Evolutionary conservation across 2,329 filamentous ascomycete species (phyloP).

Genomic region (Aspergillus sp.): DNA sequence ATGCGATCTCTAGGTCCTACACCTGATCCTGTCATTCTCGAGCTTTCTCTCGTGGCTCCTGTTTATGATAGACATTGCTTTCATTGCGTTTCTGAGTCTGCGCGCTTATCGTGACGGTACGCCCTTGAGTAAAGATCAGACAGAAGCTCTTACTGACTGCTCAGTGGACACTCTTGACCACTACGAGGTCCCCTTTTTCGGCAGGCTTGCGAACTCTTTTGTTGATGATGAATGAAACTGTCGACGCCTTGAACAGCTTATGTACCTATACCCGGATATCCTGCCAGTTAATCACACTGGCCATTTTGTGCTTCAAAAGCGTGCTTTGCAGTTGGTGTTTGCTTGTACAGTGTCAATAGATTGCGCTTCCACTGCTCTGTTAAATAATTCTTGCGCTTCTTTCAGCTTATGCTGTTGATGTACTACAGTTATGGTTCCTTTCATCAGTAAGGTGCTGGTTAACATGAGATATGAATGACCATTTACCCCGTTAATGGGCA

Average conservation of each 20-base stretch:
- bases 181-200: constrained; percentile 82
- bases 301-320: too few relatives aligned
- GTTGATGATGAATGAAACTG: constrained; percentile 70
- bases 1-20: constrained; percentile 55
- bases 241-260: background rate
- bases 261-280: background rate
- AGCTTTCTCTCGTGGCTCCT: constrained; percentile 75
- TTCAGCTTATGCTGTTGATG: background rate
- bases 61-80: constrained; percentile 62
- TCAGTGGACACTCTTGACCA: constrained; percentile 56
- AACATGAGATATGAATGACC: background rate
- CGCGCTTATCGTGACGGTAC: constrained; percentile 79
- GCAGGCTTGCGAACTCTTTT: constrained; percentile 75
- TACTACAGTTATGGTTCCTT: background rate
- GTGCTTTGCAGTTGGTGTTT: background rate
- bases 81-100: constrained; percentile 69
- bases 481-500: background rate
- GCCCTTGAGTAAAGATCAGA: constrained; percentile 9
- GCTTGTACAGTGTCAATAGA: background rate
- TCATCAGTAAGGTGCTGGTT: background rate
- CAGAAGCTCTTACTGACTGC: constrained; percentile 9
- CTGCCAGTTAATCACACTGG: background rate
- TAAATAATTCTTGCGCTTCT: background rate
- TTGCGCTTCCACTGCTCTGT: background rate
- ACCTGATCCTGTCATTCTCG: constrained; percentile 82